Conservation (phyloP, 192 early-diverging fungal genomes). For the Mortierella claussenii region DNA sequence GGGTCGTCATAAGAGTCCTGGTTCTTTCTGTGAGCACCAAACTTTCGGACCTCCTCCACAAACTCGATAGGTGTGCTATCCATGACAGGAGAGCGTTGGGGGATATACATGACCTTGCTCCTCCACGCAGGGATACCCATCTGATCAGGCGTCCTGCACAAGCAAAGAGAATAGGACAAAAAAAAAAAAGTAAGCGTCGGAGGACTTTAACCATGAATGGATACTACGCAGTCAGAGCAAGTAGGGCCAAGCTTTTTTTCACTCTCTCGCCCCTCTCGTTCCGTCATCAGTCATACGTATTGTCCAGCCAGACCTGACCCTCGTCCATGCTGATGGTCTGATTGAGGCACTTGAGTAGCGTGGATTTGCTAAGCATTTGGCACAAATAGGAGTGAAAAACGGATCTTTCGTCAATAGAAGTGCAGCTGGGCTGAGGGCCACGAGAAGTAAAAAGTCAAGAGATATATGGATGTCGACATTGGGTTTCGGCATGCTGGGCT, state of each 20-base stretch:
- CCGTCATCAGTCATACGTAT: too few species aligned
- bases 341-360: slow-evolving; percentile 84
- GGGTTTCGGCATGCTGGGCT: too few species aligned
- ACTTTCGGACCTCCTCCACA: slow-evolving; percentile 65
- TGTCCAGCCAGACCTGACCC: slow-evolving; percentile 63
- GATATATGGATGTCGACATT: too few species aligned
- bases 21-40: slow-evolving; percentile 57
- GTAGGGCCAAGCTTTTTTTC: slow-evolving; percentile 1
- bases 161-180: not conserved
- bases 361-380: slow-evolving; percentile 71
- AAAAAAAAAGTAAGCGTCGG: not conserved
- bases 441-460: too few species aligned
- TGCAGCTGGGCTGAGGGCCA: too few species aligned
- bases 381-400: not conserved
- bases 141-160: slow-evolving; percentile 57
- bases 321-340: slow-evolving; percentile 74
- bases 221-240: too few species aligned
- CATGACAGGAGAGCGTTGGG: slow-evolving; percentile 75
- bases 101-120: slow-evolving; percentile 86
- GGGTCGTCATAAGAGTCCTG: slow-evolving; percentile 63
- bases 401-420: too few species aligned
- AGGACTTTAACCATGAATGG: slow-evolving; percentile 25
- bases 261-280: too few species aligned
- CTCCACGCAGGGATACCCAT: slow-evolving; percentile 80
- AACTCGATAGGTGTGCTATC: slow-evolving; percentile 81